Conservation (phyloP, 1,139 yeast genomes). For the Yamadazyma triangularis region DNA sequence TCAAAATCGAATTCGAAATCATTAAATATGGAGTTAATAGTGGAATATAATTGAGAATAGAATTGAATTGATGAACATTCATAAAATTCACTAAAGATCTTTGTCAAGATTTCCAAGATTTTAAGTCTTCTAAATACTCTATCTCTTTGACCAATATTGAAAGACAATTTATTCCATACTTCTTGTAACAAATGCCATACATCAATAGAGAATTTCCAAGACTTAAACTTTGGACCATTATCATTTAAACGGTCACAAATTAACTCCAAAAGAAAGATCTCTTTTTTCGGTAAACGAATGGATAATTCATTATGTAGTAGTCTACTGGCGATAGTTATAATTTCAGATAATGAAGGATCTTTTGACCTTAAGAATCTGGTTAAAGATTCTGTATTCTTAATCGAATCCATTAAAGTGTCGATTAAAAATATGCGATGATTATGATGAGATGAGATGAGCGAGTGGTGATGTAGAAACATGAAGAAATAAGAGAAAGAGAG, state of each 20-base stretch:
- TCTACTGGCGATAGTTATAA: constrained; percentile 37
- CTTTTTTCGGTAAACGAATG: constrained; percentile 58
- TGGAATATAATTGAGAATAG: constrained; percentile 12
- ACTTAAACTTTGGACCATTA: constrained; percentile 19
- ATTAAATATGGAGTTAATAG: constrained; percentile 14
- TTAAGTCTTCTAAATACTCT: constrained; percentile 32
- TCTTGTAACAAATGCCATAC: constrained; percentile 47
- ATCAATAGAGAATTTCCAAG: constrained; percentile 36
- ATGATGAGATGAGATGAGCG: constrained; percentile 3
- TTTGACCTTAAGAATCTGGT: constrained; percentile 65
- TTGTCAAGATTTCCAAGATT: constrained; percentile 15
- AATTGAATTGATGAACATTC: constrained; percentile 3
- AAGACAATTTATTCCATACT: constrained; percentile 31
- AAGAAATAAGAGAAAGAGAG: constrained; percentile 1
- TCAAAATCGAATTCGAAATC: constrained; percentile 31
- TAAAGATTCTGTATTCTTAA: constrained; percentile 51
- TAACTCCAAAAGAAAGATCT: constrained; percentile 60
- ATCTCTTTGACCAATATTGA: constrained; percentile 13
- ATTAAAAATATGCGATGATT: constrained; percentile 1
- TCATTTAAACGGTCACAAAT: constrained; percentile 64
- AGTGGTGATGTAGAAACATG: not conserved
- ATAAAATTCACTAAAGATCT: constrained; percentile 13
- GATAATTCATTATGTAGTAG: constrained; percentile 35
- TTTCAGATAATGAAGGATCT: constrained; percentile 37
- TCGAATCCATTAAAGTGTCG: constrained; percentile 13